Conservation (phyloP, 495 filamentous ascomycete genomes). For the Penicillium salamii region DNA sequence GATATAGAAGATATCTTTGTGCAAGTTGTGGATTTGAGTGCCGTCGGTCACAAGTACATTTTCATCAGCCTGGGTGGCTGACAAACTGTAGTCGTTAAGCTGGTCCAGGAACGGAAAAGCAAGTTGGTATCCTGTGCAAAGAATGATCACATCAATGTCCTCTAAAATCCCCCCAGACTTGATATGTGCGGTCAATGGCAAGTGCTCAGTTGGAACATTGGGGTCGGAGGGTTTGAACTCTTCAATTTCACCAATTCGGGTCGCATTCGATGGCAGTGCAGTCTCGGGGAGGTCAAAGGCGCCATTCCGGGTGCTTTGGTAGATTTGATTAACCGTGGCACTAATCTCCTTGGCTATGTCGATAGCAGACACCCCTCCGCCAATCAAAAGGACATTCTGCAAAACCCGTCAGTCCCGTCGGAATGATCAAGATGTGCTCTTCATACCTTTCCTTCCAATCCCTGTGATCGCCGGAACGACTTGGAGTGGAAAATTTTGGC, state of each 20-base stretch:
- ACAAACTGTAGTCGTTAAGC: constrained; percentile 36
- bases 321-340: constrained; percentile 45
- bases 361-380: constrained; percentile 57
- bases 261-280: constrained; percentile 45
- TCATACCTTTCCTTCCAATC: constrained; percentile 41
- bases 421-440: background rate
- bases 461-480: constrained; percentile 51
- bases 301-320: constrained; percentile 58
- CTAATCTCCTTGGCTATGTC: constrained; percentile 60
- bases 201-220: constrained; percentile 30
- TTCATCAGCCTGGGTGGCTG: constrained; percentile 39
- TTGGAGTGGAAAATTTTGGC: constrained; percentile 57
- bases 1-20: constrained; percentile 68
- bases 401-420: background rate
- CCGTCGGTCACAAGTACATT: constrained; percentile 60
- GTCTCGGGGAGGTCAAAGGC: constrained; percentile 51
- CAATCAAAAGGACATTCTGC: constrained; percentile 58
- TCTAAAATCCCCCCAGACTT: constrained; percentile 43
- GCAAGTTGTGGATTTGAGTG: constrained; percentile 62
- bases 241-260: constrained; percentile 50
- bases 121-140: constrained; percentile 67
- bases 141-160: constrained; percentile 52
- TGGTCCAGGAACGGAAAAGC: constrained; percentile 55
- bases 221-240: constrained; percentile 19
- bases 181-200: constrained; percentile 34